Conservation (phyloP, 495 filamentous ascomycete species). For the Neurospora discreta region DNA sequence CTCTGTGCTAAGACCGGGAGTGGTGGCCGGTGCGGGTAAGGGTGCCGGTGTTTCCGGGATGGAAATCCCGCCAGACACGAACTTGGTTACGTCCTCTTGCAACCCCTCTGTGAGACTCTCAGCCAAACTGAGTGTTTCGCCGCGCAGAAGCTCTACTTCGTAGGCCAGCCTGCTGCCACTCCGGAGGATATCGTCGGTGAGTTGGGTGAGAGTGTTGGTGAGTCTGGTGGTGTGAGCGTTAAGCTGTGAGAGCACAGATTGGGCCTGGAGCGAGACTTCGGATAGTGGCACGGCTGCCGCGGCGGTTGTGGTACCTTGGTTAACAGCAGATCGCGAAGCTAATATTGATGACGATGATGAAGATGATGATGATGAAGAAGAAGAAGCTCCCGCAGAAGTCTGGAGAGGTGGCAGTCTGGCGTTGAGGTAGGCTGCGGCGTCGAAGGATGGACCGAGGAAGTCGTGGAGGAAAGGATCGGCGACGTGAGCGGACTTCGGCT, state of each 20-base stretch:
- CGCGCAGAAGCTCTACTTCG: constrained; percentile 85
- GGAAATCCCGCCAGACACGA: constrained; percentile 45
- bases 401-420: constrained; percentile 55
- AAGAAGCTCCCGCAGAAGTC: constrained; percentile 11
- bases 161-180: constrained; percentile 80
- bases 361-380: neutral
- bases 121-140: constrained; percentile 66
- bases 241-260: constrained; percentile 73
- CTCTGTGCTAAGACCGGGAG: neutral
- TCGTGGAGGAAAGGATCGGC: constrained; percentile 50
- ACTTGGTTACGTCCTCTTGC: constrained; percentile 55
- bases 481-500: constrained; percentile 43
- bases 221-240: constrained; percentile 77
- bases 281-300: constrained; percentile 52
- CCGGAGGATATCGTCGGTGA: constrained; percentile 91
- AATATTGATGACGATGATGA: neutral
- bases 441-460: constrained; percentile 65
- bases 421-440: constrained; percentile 75
- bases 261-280: constrained; percentile 69
- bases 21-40: neutral
- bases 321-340: neutral
- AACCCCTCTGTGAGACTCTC: constrained; percentile 66
- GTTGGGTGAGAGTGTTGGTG: constrained; percentile 69
- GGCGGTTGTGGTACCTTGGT: constrained; percentile 16
- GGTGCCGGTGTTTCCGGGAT: constrained; percentile 5